Percentiles rank a stretch among this genome's conserved stretches.
phyloP scores from a whole-genome alignment of 2,329 filamentous ascomycete species.

The Nemania sp. region DNA sequence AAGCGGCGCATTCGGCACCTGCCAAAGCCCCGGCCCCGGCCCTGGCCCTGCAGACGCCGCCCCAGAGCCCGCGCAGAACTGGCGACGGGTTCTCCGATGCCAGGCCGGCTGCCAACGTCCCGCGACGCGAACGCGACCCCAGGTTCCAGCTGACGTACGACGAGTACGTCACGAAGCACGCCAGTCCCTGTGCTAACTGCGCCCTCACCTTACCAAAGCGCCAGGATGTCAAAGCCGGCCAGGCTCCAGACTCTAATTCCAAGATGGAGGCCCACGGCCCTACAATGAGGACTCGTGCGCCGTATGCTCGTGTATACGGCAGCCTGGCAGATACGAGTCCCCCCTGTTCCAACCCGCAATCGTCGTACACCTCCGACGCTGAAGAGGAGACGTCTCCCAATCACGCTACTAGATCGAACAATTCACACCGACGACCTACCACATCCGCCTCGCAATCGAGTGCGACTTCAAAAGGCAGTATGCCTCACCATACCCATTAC shows the following conservation, averaged over 20 bases:
- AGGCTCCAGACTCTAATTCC: conserved; percentile 35
- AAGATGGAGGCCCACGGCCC: conserved; percentile 50
- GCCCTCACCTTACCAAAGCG: conserved; percentile 63
- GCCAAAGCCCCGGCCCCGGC: conserved; percentile 25
- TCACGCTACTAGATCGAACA: conserved; percentile 32
- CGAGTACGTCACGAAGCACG: conserved; percentile 65
- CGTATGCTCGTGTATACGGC: conserved; percentile 60
- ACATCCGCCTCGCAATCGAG: conserved; percentile 57
- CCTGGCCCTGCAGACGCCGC: conserved; percentile 59
- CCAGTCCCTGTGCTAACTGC: conserved; percentile 69
- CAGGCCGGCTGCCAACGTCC: conserved; percentile 20
- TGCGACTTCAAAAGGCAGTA: conserved; percentile 52
- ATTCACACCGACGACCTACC: conserved; percentile 47
- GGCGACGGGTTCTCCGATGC: conserved; percentile 38
- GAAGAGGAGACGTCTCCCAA: conserved; percentile 48
- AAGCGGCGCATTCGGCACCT: no score
- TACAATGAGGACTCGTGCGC: conserved; percentile 62
- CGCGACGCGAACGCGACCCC: conserved; percentile 56
- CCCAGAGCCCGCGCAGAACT: conserved; percentile 55
- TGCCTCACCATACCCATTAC: conserved; percentile 63
- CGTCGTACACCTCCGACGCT: conserved; percentile 53
- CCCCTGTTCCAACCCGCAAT: conserved; percentile 53
- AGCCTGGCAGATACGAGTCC: conserved; percentile 52
- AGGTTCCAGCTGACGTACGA: conserved; percentile 67
- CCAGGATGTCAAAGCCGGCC: conserved; percentile 26